These are phyloP conservation scores for Suillus subaureus DNA, from an alignment of 768 basidiomycete species.

Conservation along the genomic window DNA sequence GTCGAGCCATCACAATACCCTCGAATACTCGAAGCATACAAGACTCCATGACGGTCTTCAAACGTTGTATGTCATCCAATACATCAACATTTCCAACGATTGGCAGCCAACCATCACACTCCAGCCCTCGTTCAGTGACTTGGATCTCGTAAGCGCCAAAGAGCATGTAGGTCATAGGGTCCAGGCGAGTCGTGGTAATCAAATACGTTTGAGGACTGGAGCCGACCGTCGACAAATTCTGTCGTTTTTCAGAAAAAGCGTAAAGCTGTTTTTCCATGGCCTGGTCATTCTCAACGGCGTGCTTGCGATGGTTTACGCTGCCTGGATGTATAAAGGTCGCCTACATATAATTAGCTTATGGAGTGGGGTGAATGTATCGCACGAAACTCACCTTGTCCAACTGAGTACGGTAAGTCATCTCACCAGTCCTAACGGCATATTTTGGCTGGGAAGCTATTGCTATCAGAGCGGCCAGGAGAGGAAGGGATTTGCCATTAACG, in stretches of 20 bases:
- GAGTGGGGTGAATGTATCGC: conserved; percentile 6
- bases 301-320: conserved; percentile 80
- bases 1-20: conserved; percentile 59
- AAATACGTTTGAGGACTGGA: conserved; percentile 65
- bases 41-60: conserved; percentile 78
- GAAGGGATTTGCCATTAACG: conserved; percentile 68
- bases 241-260: conserved; percentile 83
- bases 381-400: conserved; percentile 72
- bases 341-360: conserved; percentile 40
- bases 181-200: conserved; percentile 80
- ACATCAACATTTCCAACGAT: conserved; percentile 72
- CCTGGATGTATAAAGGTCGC: conserved; percentile 78
- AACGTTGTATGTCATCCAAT: conserved; percentile 79
- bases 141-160: conserved; percentile 85
- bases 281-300: conserved; percentile 28
- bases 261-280: conserved; percentile 68
- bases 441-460: conserved; percentile 88
- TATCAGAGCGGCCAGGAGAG: conserved; percentile 81
- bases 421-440: conserved; percentile 78
- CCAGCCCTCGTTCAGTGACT: conserved; percentile 70
- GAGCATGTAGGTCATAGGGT: conserved; percentile 86
- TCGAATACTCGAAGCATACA: conserved; percentile 92
- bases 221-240: conserved; percentile 59
- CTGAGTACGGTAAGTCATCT: conserved; percentile 69
- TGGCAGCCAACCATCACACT: conserved; percentile 91